Conservation (phyloP, 75 land plant species). For the Sequoia sempervirens region DNA sequence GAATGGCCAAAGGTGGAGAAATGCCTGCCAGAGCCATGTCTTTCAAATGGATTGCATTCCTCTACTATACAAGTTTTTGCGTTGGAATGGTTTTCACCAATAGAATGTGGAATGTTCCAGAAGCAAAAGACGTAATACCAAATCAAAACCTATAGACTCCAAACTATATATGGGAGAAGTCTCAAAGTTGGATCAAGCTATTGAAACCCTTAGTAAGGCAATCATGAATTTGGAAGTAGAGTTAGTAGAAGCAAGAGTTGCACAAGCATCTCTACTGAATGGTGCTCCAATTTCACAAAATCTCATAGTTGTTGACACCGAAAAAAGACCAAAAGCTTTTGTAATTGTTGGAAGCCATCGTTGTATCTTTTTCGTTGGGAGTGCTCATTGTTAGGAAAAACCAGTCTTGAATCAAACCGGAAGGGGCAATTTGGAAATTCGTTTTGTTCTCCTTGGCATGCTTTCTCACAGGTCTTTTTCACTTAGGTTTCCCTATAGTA, state of each 20-base stretch:
- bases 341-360: slow-evolving; percentile 16
- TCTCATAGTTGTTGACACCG: not conserved
- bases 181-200: slow-evolving; percentile 53
- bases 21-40: not conserved
- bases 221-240: slow-evolving; percentile 38
- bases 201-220: slow-evolving; percentile 42
- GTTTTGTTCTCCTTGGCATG: too few relatives aligned
- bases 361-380: too few relatives aligned
- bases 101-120: too few relatives aligned
- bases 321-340: slow-evolving; percentile 19
- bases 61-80: not conserved
- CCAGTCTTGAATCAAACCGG: too few relatives aligned
- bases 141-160: slow-evolving; percentile 14
- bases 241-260: slow-evolving; percentile 29
- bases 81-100: slow-evolving; percentile 11
- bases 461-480: too few relatives aligned
- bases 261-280: slow-evolving; percentile 16
- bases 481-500: too few relatives aligned
- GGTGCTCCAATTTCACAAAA: slow-evolving; percentile 23
- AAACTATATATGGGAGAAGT: slow-evolving; percentile 48
- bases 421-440: too few relatives aligned
- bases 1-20: slow-evolving; percentile 8
- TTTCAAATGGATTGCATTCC: slow-evolving; percentile 3
- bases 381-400: too few relatives aligned
- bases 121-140: too few relatives aligned